These are phyloP conservation scores for Blastobotrys apis DNA, from an alignment of 1,139 yeast genomes.

Conservation along the genomic window DNA sequence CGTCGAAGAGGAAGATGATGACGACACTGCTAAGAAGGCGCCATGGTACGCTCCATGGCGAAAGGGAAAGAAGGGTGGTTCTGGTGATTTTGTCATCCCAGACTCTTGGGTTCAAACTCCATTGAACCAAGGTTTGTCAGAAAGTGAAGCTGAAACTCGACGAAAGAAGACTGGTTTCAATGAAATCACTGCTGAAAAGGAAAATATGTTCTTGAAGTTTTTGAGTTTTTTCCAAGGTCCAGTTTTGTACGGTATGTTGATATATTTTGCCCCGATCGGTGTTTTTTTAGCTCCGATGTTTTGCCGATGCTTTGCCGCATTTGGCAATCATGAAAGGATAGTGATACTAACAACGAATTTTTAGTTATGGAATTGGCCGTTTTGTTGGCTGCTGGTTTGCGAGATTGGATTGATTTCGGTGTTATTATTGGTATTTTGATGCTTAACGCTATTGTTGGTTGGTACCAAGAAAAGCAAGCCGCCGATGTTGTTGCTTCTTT, in stretches of 20 bases:
- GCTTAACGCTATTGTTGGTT: conserved; percentile 56
- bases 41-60: conserved; percentile 28
- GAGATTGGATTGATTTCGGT: conserved; percentile 71
- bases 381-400: conserved; percentile 62
- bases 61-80: conserved; percentile 20
- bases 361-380: conserved; percentile 64
- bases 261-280: too few relatives aligned
- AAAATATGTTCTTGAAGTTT: conserved; percentile 55
- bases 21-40: conserved; percentile 19
- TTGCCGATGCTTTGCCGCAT: neutral
- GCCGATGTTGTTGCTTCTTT: conserved; percentile 94
- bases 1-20: conserved; percentile 27
- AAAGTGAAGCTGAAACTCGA: conserved; percentile 51
- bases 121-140: conserved; percentile 50
- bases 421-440: conserved; percentile 59
- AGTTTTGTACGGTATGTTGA: conserved; percentile 45
- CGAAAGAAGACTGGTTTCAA: conserved; percentile 61
- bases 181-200: conserved; percentile 60
- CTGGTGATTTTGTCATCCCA: conserved; percentile 29
- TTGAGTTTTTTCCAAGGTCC: conserved; percentile 63
- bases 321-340: neutral
- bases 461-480: conserved; percentile 77
- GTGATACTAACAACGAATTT: conserved; percentile 7
- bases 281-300: neutral
- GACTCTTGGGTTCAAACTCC: conserved; percentile 43